phyloP scores from a whole-genome alignment of 2,329 filamentous ascomycete species.

The Lecanicillium sp. region DNA sequence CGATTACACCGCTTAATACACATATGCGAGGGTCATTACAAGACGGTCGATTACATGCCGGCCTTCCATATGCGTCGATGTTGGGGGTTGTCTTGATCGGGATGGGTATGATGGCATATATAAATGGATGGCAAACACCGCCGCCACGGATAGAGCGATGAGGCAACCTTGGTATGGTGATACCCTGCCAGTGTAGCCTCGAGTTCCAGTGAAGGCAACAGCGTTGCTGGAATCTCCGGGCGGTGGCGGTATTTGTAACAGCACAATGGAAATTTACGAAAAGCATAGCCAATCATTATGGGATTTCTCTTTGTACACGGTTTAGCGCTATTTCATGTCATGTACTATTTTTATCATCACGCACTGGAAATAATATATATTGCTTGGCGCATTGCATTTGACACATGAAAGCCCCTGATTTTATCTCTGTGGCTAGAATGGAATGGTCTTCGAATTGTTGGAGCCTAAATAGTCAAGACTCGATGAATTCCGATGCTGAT shows the following conservation, averaged over 20 bases:
- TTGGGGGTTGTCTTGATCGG: slow-evolving; percentile 73
- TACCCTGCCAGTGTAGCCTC: neutral
- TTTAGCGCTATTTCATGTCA: too few species aligned
- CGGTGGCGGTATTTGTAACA: slow-evolving; percentile 1
- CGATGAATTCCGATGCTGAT: too few species aligned
- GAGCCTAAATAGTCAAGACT: too few species aligned
- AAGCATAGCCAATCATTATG: too few species aligned
- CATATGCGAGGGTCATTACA: slow-evolving; percentile 31
- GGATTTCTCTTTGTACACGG: neutral
- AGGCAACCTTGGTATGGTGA: slow-evolving; percentile 4
- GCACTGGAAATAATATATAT: too few species aligned
- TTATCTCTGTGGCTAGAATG: too few species aligned
- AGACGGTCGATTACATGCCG: slow-evolving; percentile 38
- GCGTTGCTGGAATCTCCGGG: too few species aligned
- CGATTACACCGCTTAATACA: slow-evolving; percentile 35
- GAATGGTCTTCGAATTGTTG: too few species aligned
- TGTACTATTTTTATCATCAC: too few species aligned
- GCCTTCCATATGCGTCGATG: slow-evolving; percentile 72
- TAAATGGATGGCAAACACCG: slow-evolving; percentile 66
- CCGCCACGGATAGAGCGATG: slow-evolving; percentile 24
- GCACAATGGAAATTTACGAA: slow-evolving; percentile 1
- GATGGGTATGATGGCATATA: slow-evolving; percentile 77
- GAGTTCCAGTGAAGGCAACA: neutral
- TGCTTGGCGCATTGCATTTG: too few species aligned
- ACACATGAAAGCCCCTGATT: too few species aligned